Evolutionary conservation across 345 rosid genomes (phyloP).

Genomic region (Eucalyptus regnans): DNA sequence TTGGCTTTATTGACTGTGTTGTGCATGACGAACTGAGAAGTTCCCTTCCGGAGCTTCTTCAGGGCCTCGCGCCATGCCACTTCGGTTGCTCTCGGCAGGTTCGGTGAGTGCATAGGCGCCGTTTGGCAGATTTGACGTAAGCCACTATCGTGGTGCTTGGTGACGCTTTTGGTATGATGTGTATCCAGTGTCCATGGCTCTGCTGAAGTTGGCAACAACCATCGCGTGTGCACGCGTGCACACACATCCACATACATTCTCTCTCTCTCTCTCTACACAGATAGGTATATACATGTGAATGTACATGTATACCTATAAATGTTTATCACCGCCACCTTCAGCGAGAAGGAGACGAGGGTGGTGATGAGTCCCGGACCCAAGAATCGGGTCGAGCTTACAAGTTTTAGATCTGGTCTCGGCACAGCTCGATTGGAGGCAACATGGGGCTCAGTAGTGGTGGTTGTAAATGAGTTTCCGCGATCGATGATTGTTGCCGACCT

Average conservation of each 20-base stretch:
- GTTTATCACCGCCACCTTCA: neutral
- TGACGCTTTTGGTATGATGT: neutral
- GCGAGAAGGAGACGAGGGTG: neutral
- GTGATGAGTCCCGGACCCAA: neutral
- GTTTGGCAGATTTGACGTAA: neutral
- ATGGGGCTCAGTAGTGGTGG: neutral
- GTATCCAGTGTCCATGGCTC: neutral
- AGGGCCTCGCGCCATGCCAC: neutral
- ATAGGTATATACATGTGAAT: neutral
- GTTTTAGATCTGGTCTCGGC: neutral
- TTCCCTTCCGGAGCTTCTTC: neutral
- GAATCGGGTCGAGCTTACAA: neutral
- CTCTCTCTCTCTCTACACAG: neutral
- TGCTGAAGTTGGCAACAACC: neutral
- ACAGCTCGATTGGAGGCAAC: neutral
- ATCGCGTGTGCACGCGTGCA: neutral
- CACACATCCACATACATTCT: neutral
- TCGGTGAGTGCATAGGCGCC: neutral
- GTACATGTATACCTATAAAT: neutral
- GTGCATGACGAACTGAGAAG: neutral
- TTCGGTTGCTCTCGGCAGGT: neutral
- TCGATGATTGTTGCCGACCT: neutral
- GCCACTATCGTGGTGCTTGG: neutral
- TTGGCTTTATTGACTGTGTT: neutral
- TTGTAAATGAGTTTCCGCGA: neutral